Conservation (phyloP, 2,329 filamentous ascomycete genomes). For the Alternaria rosae region DNA sequence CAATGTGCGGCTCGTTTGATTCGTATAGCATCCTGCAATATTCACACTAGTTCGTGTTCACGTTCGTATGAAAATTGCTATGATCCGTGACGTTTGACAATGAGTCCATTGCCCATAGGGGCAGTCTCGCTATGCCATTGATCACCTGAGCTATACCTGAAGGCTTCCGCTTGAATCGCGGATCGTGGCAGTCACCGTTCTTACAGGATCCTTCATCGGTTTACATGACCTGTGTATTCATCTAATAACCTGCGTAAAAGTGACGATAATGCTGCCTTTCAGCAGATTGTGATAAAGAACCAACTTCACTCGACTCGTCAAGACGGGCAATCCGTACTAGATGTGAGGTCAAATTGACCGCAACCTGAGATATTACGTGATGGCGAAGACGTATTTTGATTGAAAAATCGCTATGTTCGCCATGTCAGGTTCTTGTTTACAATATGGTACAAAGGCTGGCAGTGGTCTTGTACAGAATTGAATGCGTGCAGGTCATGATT, state of each 20-base stretch:
- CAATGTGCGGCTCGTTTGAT: conserved; percentile 16
- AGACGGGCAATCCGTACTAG: no score
- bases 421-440: conserved; percentile 16
- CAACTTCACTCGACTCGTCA: no score
- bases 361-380: background rate
- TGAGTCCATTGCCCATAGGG: background rate
- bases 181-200: background rate
- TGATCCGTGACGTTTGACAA: background rate
- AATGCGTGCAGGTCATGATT: conserved; percentile 15
- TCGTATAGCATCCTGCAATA: background rate
- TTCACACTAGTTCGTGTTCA: background rate
- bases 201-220: background rate
- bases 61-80: background rate
- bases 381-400: background rate
- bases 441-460: conserved; percentile 16
- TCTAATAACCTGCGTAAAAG: background rate
- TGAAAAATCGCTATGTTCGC: background rate
- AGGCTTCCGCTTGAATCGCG: background rate
- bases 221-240: background rate
- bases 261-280: background rate
- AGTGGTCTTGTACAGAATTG: conserved; percentile 14
- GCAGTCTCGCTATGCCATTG: background rate
- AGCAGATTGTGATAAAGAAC: no score
- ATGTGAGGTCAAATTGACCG: no score
- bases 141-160: background rate